phyloP scores from a whole-genome alignment of 192 early-diverging fungal species.

The Coemansia asiatica region DNA sequence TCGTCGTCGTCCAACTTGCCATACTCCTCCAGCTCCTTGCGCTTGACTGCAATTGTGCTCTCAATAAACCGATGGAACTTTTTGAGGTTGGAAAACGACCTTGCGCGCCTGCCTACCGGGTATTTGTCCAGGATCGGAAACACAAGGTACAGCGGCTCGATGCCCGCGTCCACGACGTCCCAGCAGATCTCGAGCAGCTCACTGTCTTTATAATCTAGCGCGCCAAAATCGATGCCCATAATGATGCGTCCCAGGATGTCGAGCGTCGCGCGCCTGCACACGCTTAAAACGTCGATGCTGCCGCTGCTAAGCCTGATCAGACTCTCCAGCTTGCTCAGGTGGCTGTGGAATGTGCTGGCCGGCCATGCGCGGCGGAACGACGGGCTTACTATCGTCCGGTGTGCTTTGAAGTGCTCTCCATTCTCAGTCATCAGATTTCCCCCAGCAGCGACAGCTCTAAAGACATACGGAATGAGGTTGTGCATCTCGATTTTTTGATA shows the following conservation, averaged over 20 bases:
- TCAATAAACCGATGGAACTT: slow-evolving; percentile 52
- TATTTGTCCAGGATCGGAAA: slow-evolving; percentile 55
- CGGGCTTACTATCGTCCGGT: slow-evolving; percentile 46
- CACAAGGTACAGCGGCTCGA: slow-evolving; percentile 49
- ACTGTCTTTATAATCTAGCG: slow-evolving; percentile 42
- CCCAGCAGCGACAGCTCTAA: slow-evolving; percentile 46
- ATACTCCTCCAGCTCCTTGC: slow-evolving; percentile 21
- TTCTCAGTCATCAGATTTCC: slow-evolving; percentile 53
- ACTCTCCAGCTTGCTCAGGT: slow-evolving; percentile 32
- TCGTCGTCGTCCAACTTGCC: slow-evolving; percentile 25
- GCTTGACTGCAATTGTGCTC: slow-evolving; percentile 32
- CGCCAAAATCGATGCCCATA: slow-evolving; percentile 53
- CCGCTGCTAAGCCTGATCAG: slow-evolving; percentile 15
- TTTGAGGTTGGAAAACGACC: slow-evolving; percentile 43
- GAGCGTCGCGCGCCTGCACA: slow-evolving; percentile 43
- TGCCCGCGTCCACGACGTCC: slow-evolving; percentile 47
- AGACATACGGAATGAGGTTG: slow-evolving; percentile 48
- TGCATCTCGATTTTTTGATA: slow-evolving; percentile 51
- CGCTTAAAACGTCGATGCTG: slow-evolving; percentile 28
- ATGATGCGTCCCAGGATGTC: slow-evolving; percentile 48
- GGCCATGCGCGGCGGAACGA: slow-evolving; percentile 53
- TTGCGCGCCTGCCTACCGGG: slow-evolving; percentile 36
- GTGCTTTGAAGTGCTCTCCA: slow-evolving; percentile 44
- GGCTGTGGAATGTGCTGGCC: slow-evolving; percentile 29
- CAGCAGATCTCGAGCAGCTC: slow-evolving; percentile 49